A percentile compares a stretch with the other conserved stretches of the same genome.
Conservation (phyloP, 73 alveolate genomes). For the Breviolum minutum region DNA sequence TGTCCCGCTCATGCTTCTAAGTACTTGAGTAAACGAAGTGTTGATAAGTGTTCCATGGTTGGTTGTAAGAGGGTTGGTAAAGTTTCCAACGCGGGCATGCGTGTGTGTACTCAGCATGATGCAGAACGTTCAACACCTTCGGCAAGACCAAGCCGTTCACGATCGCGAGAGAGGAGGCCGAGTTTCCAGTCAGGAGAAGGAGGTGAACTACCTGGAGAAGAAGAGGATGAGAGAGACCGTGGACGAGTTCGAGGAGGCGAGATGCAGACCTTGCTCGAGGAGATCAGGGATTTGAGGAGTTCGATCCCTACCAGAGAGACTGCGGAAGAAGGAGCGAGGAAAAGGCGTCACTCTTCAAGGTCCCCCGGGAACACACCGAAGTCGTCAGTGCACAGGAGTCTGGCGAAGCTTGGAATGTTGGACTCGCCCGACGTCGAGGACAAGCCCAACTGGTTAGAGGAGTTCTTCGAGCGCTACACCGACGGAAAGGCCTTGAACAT, state of each 20-base stretch:
- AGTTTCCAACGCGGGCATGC: background rate
- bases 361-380: background rate
- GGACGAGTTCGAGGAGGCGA: background rate
- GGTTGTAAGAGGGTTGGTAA: background rate
- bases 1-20: background rate
- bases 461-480: background rate
- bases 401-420: background rate
- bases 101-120: background rate
- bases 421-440: background rate
- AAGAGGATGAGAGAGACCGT: background rate
- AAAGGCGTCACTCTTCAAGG: background rate
- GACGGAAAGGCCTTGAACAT: background rate
- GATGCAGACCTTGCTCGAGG: background rate
- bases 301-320: background rate
- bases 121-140: background rate
- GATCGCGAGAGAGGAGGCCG: background rate
- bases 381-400: background rate
- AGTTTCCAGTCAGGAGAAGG: no score
- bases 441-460: background rate
- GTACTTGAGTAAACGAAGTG: background rate
- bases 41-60: background rate
- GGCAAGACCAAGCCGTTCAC: background rate
- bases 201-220: background rate
- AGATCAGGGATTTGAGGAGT: background rate
- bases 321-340: background rate